Base-by-base conservation (phyloP, 495 filamentous ascomycete genomes). In the Penicillium argentinense region DNA sequence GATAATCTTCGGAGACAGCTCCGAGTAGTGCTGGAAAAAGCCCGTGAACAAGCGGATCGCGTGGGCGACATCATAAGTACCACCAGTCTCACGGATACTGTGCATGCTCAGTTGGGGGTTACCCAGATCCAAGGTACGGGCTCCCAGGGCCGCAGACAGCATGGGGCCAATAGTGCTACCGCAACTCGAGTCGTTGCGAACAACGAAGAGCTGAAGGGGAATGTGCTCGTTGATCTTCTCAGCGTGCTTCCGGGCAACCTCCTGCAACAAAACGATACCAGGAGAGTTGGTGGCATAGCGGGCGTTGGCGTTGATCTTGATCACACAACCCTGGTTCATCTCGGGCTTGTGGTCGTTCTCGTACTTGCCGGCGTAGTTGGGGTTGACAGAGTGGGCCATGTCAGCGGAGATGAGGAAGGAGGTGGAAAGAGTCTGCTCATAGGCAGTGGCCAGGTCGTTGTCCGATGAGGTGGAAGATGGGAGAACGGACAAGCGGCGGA, bases 21-120 rank as follows among this genome's bases (percentile, higher is more conserved):
- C 82, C 11, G 83, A 84, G 66, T 87, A 97, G 57, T 87, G 78
- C 54, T 84, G 72, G 67, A 96, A 88, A 69, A 97, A 99, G 47
- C 83, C 82, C 46, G 86, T 82, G 68, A 99, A 96, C 36, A 99
- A 68, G 56, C 85, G 82, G 49, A 95, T 84, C 0, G 87, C 86
- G 68, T 95, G 81, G 53, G 87, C 90, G 5, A 99, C 85, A 74
- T 99, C 93, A 49, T 89, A 79, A 1, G 80, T 83, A 8, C 91
- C 91, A 3, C 85, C 87, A 27, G 86, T 96, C 77, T 99, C 93
- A 27, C 93, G 79, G 56, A 97, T 96, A 60, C 87, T 91, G 66
- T 99, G 93, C 93, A 99, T 99, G 62, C 83, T 86, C 47, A 97
- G 69, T 68, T 97, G 95, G n/a, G 93, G 82, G 63, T 97, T 97